Percentiles rank a stretch among this genome's conserved stretches.
Conservation (phyloP, 805 yeast genomes). For the Metschnikowia shivogae region DNA sequence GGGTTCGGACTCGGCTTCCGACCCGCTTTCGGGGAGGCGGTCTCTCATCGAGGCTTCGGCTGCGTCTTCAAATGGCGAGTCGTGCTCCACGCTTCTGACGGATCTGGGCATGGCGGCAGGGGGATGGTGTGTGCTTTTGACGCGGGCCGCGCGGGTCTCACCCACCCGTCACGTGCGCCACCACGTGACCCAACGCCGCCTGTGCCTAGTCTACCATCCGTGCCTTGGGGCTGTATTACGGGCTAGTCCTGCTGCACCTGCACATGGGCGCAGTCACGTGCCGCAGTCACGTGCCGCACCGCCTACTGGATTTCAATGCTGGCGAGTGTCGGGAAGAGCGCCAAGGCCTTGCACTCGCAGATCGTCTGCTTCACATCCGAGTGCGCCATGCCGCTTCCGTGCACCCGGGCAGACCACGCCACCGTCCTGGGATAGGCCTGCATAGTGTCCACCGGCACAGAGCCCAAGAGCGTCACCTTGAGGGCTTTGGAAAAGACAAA, state of each 20-base stretch:
- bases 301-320: not conserved
- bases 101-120: not conserved
- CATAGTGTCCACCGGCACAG: constrained; percentile 5
- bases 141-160: not conserved
- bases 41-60: constrained; percentile 5
- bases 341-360: not conserved
- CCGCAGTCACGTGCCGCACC: no score
- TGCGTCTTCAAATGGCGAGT: constrained; percentile 15
- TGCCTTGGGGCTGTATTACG: no score
- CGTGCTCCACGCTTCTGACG: constrained; percentile 3
- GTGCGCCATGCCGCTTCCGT: not conserved
- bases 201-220: no score
- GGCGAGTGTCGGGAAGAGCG: not conserved
- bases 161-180: not conserved
- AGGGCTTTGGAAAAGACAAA: constrained; percentile 4
- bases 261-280: no score
- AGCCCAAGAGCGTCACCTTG: constrained; percentile 8
- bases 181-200: not conserved
- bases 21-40: constrained; percentile 7
- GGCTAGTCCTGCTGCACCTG: no score
- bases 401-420: constrained; percentile 4
- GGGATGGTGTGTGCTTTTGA: not conserved
- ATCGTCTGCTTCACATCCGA: not conserved
- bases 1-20: constrained; percentile 35
- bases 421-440: constrained; percentile 6